phyloP scores from a whole-genome alignment of 1,139 yeast genomes.

The Keqinozyma sinolaborantium region DNA sequence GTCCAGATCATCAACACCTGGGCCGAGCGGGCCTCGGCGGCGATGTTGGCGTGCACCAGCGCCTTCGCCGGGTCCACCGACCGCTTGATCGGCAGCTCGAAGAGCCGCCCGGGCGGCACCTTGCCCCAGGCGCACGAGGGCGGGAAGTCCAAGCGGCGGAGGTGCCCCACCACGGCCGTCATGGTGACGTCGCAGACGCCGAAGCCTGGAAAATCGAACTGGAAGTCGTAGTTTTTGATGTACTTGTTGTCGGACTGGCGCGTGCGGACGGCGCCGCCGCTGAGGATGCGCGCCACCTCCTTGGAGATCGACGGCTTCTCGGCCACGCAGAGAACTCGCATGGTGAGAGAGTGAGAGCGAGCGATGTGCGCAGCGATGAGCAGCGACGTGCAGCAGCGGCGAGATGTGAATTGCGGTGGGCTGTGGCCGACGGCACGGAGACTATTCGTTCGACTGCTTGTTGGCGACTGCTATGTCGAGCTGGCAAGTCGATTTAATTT shows the following conservation, averaged over 20 bases:
- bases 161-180: conserved; percentile 91
- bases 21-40: conserved; percentile 58
- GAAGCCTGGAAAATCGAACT: conserved; percentile 52
- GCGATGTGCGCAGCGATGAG: too few species aligned
- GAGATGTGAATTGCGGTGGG: too few species aligned
- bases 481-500: too few species aligned
- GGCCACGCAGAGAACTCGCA: conserved; percentile 90
- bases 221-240: conserved; percentile 79
- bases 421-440: too few species aligned
- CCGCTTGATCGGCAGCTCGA: conserved; percentile 59
- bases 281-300: conserved; percentile 70
- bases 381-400: too few species aligned
- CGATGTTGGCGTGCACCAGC: conserved; percentile 46
- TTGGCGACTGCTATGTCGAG: too few species aligned
- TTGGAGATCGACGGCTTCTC: conserved; percentile 96
- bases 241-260: conserved; percentile 56
- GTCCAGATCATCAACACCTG: conserved; percentile 89
- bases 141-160: conserved; percentile 65
- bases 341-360: too few species aligned
- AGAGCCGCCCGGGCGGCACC: conserved; percentile 63
- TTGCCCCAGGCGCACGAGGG: conserved; percentile 64
- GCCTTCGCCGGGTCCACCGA: conserved; percentile 24
- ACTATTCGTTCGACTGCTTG: too few species aligned
- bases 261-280: conserved; percentile 61
- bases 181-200: conserved; percentile 80